phyloP scores from a whole-genome alignment of 1,284 basidiomycete genomes.

The Sphaerobolus stellatus region DNA sequence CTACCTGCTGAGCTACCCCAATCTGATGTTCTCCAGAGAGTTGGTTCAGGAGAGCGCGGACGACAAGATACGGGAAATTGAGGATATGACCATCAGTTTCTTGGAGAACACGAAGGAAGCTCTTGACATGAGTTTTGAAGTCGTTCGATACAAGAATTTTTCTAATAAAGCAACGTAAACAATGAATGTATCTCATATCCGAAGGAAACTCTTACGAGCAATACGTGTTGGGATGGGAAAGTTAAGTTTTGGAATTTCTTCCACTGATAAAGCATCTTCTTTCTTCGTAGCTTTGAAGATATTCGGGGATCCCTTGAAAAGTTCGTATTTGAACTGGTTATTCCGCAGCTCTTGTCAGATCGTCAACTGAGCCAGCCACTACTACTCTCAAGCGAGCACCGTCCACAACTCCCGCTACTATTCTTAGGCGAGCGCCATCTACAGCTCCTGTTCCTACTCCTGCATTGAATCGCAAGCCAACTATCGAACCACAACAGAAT shows the following conservation, averaged over 20 bases:
- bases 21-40: conserved; percentile 59
- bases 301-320: conserved; percentile 16
- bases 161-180: conserved; percentile 38
- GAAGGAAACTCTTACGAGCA: conserved; percentile 51
- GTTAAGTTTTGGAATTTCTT: conserved; percentile 54
- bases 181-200: neutral
- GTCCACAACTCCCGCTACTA: neutral
- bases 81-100: conserved; percentile 52
- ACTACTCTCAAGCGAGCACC: conserved; percentile 4
- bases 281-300: conserved; percentile 37
- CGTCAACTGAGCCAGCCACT: conserved; percentile 9
- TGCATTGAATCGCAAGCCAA: conserved; percentile 55
- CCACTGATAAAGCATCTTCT: conserved; percentile 27
- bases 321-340: conserved; percentile 6
- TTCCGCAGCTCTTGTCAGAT: conserved; percentile 4
- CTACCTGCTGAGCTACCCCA: conserved; percentile 48
- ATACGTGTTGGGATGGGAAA: conserved; percentile 53
- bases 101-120: conserved; percentile 49
- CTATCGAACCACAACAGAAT: conserved; percentile 67
- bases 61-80: conserved; percentile 58
- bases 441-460: conserved; percentile 14
- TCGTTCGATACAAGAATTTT: conserved; percentile 56
- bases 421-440: conserved; percentile 7
- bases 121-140: conserved; percentile 39
- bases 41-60: conserved; percentile 52